A percentile compares a stretch with the other conserved stretches of the same genome.
These are phyloP conservation scores for Tieghemiomyces parasiticus DNA, from an alignment of 192 early-diverging fungal genomes.

Conservation along the genomic window DNA sequence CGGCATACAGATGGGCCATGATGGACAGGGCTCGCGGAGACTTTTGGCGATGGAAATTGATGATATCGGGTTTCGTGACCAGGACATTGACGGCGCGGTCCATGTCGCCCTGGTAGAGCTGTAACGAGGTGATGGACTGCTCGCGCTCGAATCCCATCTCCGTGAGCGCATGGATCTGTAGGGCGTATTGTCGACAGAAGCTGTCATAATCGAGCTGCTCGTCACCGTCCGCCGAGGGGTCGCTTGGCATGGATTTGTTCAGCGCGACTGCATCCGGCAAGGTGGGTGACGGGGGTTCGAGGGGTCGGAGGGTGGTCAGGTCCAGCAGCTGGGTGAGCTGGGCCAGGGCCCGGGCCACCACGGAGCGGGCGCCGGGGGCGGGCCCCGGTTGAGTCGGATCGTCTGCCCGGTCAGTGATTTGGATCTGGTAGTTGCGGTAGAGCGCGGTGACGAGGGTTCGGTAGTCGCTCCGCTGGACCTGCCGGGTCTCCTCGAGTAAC, in stretches of 20 bases:
- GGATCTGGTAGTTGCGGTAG: not conserved
- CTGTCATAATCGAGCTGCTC: not conserved
- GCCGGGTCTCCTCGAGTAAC: not conserved
- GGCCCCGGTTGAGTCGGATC: too few species aligned
- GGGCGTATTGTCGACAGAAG: not conserved
- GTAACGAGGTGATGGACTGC: not conserved
- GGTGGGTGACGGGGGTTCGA: not conserved
- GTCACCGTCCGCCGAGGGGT: not conserved
- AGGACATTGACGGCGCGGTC: not conserved
- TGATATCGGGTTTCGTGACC: not conserved
- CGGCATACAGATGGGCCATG: not conserved
- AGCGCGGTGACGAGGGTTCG: not conserved
- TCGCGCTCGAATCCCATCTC: conserved; percentile 1
- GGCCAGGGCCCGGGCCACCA: not conserved
- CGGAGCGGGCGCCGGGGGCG: too few species aligned
- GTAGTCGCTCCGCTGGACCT: not conserved
- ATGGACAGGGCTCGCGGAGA: not conserved
- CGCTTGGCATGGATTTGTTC: too few species aligned
- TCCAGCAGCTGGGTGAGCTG: not conserved
- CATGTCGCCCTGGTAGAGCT: not conserved
- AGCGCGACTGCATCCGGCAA: too few species aligned
- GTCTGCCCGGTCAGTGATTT: not conserved
- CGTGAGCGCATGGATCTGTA: not conserved
- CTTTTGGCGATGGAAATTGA: not conserved
- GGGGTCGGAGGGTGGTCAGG: not conserved